phyloP scores from a whole-genome alignment of 1,284 basidiomycete genomes.

The Sanghuangporus sanghuang region DNA sequence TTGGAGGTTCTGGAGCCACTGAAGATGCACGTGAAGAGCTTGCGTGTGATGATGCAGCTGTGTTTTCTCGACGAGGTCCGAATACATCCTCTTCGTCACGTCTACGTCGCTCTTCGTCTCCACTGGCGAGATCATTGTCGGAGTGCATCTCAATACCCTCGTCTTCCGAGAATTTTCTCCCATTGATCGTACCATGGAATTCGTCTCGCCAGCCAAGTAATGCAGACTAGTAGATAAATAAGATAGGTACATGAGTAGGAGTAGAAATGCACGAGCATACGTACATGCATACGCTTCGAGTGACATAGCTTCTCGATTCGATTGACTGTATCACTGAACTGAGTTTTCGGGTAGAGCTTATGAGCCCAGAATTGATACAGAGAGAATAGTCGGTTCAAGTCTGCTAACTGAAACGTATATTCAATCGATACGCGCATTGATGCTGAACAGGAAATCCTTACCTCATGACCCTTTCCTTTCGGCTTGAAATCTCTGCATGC shows the following conservation, averaged over 20 bases:
- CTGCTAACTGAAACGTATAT: constrained; percentile 47
- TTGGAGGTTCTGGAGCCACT: constrained; percentile 18
- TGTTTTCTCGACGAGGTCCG: constrained; percentile 26
- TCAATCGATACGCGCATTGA: neutral
- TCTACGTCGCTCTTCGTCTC: constrained; percentile 1
- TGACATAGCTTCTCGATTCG: constrained; percentile 84
- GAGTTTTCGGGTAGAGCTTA: constrained; percentile 80
- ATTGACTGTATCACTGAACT: constrained; percentile 78
- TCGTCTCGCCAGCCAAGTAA: constrained; percentile 75
- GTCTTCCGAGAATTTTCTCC: constrained; percentile 29
- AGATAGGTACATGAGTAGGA: constrained; percentile 2
- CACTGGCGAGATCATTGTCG: constrained; percentile 25
- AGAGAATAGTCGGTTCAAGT: constrained; percentile 73
- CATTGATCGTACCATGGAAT: constrained; percentile 46
- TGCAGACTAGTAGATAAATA: constrained; percentile 42
- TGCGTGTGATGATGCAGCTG: constrained; percentile 30
- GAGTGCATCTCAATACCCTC: constrained; percentile 23
- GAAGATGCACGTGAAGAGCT: constrained; percentile 12
- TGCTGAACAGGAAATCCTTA: constrained; percentile 29
- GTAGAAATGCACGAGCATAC: constrained; percentile 21
- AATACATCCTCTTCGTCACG: constrained; percentile 18
- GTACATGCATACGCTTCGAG: constrained; percentile 77
- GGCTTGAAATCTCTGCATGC: constrained; percentile 71
- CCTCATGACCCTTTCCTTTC: constrained; percentile 88
- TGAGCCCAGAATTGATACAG: constrained; percentile 93